Conservation (phyloP, 2,329 filamentous ascomycete genomes). For the Cryphonectria parasitica region DNA sequence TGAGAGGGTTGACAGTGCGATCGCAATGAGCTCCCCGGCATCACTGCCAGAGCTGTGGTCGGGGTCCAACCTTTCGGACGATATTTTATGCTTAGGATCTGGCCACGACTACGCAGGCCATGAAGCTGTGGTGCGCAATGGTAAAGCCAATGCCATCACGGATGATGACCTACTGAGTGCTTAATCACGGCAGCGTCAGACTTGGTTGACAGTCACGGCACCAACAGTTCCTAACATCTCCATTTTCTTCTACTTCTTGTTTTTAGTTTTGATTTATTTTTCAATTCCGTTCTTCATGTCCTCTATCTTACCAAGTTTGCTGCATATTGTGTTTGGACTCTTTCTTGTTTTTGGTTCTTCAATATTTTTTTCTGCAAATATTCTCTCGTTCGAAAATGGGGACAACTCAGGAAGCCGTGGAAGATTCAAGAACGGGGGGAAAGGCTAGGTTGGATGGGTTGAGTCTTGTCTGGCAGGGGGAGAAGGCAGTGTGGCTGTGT, state of each 20-base stretch:
- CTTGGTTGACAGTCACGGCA: constrained; percentile 22
- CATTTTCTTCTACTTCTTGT: constrained; percentile 5
- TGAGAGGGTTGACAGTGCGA: constrained; percentile 26
- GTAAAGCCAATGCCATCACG: constrained; percentile 11
- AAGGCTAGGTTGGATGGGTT: not conserved
- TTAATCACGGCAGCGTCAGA: not conserved
- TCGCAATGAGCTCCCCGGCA: constrained; percentile 25
- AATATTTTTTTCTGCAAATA: not conserved
- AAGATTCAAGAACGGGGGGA: not conserved
- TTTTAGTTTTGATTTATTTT: constrained; percentile 1
- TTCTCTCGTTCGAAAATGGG: not conserved
- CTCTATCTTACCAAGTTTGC: constrained; percentile 13
- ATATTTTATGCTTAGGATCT: constrained; percentile 26
- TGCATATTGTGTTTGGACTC: not conserved
- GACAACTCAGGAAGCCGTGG: not conserved
- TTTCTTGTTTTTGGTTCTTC: not conserved
- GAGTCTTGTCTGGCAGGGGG: not conserved
- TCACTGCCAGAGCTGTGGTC: constrained; percentile 14
- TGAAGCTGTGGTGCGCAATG: constrained; percentile 11
- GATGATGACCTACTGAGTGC: constrained; percentile 25
- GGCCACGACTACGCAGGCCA: constrained; percentile 19
- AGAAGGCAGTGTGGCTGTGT: not conserved
- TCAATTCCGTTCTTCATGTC: not conserved
- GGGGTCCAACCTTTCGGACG: constrained; percentile 11
- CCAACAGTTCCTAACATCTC: constrained; percentile 14